Evolutionary conservation across 1,139 yeast genomes (phyloP).

Genomic region (Yamadazyma buinensis): DNA sequence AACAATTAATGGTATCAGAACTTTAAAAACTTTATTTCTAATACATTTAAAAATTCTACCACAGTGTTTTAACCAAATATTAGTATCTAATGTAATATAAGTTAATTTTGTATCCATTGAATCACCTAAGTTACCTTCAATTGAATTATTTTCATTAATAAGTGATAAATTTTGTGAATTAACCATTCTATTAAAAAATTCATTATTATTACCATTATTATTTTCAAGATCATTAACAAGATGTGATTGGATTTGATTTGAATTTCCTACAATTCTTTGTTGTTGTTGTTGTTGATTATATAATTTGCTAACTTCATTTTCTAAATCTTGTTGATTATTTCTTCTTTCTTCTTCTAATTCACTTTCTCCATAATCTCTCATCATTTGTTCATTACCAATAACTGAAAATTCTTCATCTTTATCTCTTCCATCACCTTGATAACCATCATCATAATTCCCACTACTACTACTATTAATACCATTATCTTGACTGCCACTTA

Average conservation of each 20-base stretch:
- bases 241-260: not conserved
- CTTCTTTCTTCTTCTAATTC: conserved; percentile 5
- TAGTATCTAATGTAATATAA: conserved; percentile 67
- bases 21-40: conserved; percentile 52
- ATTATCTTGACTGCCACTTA: conserved; percentile 3
- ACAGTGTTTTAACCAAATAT: conserved; percentile 78
- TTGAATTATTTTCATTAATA: conserved; percentile 11
- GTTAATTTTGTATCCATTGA: conserved; percentile 55
- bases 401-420: conserved; percentile 7
- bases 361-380: conserved; percentile 1
- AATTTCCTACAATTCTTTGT: conserved; percentile 2
- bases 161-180: conserved; percentile 19
- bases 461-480: conserved; percentile 8
- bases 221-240: not conserved
- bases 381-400: conserved; percentile 6
- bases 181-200: conserved; percentile 25
- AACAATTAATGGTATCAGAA: conserved; percentile 66
- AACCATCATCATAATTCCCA: conserved; percentile 4
- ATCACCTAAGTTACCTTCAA: conserved; percentile 43
- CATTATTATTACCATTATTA: conserved; percentile 10
- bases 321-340: conserved; percentile 15
- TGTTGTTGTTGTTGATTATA: conserved; percentile 14
- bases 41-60: conserved; percentile 72
- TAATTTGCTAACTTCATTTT: conserved; percentile 18
- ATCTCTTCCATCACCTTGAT: conserved; percentile 1